Base-by-base conservation (phyloP, 306 rosid species). In the Inga oerstediana region DNA sequence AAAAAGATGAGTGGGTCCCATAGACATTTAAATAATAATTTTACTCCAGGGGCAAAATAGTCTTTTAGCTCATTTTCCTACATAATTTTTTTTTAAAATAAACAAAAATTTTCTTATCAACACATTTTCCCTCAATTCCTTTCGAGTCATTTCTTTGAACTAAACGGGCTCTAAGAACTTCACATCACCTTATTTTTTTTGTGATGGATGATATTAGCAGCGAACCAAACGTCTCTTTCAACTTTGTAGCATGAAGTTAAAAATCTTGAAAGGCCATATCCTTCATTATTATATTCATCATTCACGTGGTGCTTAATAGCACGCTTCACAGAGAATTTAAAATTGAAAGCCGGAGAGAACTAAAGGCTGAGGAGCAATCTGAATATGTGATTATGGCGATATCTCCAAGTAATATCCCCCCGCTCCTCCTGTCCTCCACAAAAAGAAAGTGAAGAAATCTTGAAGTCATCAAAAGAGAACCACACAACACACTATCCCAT, bases 401-500 rank as follows among this genome's bases (percentile, higher is more conserved):
- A 59, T 62, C 3, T 75, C 72, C 71, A n/a, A 59, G 71, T 80
- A 45, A 61, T 62, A 58, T n/a, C 4, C 3, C 34, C 65, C 70
- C 71, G 45, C 72, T 62, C 82, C 72, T 62, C 79, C 82, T 74
- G 51, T 51, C 45, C 72, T 71, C 79, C 79, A 64, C 77, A 43
- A 41, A 62, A 54, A 20, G 62, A 54, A 54, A 54, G 62, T 19
- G 27, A 19, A 54, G 62, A 54, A 16, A 19, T 54, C 24, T 54
- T 20, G 24, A 54, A 54, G 27, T 54, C 10, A 54, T 54, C 20
- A 54, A 54, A 54, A 62, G 51, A 73, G 62, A 73, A 73, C 59
- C 58, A 52, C 68, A 39, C 41, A 44, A 20, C 80, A 77, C 85
- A 52, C 15, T 64, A 54, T 45, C 73, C 88, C 44, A 85, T 77